phyloP scores from a whole-genome alignment of 495 filamentous ascomycete genomes.

The Aspergillus bridgeri region DNA sequence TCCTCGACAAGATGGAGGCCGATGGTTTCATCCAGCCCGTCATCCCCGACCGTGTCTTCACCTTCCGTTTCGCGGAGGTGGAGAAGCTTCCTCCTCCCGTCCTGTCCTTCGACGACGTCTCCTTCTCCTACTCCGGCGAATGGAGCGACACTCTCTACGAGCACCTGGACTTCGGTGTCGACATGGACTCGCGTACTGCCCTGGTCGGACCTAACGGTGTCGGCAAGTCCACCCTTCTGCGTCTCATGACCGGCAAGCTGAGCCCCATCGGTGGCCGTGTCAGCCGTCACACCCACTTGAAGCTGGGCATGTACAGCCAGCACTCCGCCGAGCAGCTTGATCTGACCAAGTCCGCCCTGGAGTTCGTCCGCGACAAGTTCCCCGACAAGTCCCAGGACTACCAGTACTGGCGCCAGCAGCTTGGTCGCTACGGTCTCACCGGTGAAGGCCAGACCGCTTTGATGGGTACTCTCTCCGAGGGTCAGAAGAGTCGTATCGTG shows the following conservation, averaged over 20 bases:
- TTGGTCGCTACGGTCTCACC: conserved; percentile 86
- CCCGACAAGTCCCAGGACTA: conserved; percentile 85
- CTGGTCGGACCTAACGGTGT: conserved; percentile 99
- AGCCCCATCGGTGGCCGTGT: conserved; percentile 80
- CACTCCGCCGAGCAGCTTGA: conserved; percentile 98
- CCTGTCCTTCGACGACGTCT: conserved; percentile 93
- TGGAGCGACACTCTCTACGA: conserved; percentile 89
- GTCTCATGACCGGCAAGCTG: conserved; percentile 95
- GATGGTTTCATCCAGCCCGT: conserved; percentile 97
- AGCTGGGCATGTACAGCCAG: conserved; percentile 95
- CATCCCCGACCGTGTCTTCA: conserved; percentile 81
- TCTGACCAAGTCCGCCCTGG: conserved; percentile 92
- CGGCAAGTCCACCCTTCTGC: conserved; percentile 96
- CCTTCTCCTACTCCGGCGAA: conserved; percentile 94
- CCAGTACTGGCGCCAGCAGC: conserved; percentile 98
- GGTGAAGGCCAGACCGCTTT: conserved; percentile 93
- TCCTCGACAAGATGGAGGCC: conserved; percentile 99
- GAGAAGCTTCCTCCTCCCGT: conserved; percentile 98
- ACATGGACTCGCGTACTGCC: conserved; percentile 98
- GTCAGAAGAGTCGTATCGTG: conserved; percentile 95
- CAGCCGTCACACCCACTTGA: conserved; percentile 92
- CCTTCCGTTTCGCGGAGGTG: conserved; percentile 97
- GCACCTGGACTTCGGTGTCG: conserved; percentile 94
- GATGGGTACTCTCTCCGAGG: conserved; percentile 96
- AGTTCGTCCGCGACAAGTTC: conserved; percentile 98